Evolutionary conservation across 768 basidiomycete species (phyloP), one percentile per base, ranked within the genome.

Genomic region (Brasilioporus rufonigricans): DNA sequence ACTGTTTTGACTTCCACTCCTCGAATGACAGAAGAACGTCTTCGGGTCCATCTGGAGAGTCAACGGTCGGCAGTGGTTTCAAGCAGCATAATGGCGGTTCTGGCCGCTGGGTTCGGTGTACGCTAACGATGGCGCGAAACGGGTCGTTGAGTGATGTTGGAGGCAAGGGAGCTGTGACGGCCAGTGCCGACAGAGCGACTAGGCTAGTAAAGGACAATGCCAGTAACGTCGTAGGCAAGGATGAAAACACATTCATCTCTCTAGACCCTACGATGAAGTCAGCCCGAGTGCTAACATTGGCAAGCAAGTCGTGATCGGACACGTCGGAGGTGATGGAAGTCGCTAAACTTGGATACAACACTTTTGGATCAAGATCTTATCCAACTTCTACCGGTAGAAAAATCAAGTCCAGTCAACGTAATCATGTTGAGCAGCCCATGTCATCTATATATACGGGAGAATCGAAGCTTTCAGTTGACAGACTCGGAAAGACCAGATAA

Each of bases 1-100:
- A 64, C 53, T 86, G 86, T 60, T 81, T 89, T 31, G 82, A 82
- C 64, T 91, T 91, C 91, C 91, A 94, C 60, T 93, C 91, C 63
- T 93, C 88, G 63, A 94, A 94, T 0, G 89, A 89, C 21, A 91
- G 79, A 21, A 93, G 72, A 6, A 86, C 71, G 49, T 85, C 83
- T 48, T 85, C 85, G 5, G 78, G 71, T 8, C 74, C 72, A 40
- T 82, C 79, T 36, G 74, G 67, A 3, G 80, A 67, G 41, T 72
- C 69, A 4, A 50, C 31, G 12, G 53, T 72, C 16, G 72, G 63
- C 1, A 68, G 65, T 5, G 86, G 81, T 44, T 79, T 84, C 50
- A 92, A 73, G 63, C 86, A 87, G 72, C 89, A 92, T 48, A 89
- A 62, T 4, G 84, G 87, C 10, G 68, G 80, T 44, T 83, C 80